A percentile compares a stretch with the other conserved stretches of the same genome.
These are phyloP conservation scores for Diospyros lotus DNA, from an alignment of 148 eudicot genomes.

Conservation along the genomic window DNA sequence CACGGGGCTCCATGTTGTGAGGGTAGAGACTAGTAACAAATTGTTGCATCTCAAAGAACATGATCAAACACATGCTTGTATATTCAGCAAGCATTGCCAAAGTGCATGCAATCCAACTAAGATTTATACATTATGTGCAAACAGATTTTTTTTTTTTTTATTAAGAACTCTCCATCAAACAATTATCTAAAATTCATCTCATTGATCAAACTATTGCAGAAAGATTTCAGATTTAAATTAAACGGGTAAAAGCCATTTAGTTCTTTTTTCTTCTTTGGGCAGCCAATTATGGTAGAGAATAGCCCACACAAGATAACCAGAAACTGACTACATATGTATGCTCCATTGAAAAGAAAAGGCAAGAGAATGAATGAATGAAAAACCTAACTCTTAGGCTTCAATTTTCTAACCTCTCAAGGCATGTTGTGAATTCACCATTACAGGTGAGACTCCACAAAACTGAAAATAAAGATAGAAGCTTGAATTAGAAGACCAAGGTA, in stretches of 20 bases:
- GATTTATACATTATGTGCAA: neutral
- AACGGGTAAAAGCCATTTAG: neutral
- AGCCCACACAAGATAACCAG: neutral
- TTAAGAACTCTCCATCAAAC: constrained; percentile 1
- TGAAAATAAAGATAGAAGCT: neutral
- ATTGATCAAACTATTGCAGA: neutral
- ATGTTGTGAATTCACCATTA: neutral
- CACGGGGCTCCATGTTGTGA: too few relatives aligned
- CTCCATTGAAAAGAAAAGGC: neutral
- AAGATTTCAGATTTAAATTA: neutral
- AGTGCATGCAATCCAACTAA: neutral
- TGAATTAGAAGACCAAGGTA: neutral
- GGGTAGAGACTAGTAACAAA: neutral
- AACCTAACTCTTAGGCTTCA: neutral
- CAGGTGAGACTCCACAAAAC: neutral
- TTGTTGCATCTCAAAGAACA: neutral
- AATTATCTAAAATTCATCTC: neutral
- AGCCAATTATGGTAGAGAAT: neutral
- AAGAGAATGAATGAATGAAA: neutral
- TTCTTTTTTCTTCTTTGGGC: neutral
- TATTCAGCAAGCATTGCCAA: neutral
- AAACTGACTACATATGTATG: neutral
- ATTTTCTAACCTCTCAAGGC: neutral
- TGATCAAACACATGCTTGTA: neutral
- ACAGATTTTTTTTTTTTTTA: neutral